Evolutionary conservation across 1,284 basidiomycete species (phyloP).

Genomic region (Leccinum insolens): DNA sequence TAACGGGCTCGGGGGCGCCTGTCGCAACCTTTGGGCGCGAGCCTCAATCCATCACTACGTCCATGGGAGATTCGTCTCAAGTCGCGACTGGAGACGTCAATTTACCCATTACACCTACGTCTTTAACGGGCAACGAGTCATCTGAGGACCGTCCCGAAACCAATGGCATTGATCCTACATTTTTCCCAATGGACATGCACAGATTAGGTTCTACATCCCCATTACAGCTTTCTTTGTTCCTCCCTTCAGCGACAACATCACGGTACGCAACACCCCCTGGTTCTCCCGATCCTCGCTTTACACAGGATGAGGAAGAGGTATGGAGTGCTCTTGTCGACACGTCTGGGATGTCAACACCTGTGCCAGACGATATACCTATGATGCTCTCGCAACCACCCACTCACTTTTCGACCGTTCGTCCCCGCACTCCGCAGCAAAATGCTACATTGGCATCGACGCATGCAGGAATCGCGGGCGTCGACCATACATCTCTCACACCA

Average conservation of each 20-base stretch:
- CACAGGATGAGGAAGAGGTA: constrained; percentile 28
- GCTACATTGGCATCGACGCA: background rate
- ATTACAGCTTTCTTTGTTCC: background rate
- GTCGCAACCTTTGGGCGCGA: background rate
- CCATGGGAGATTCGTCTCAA: background rate
- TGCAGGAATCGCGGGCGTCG: background rate
- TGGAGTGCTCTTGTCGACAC: constrained; percentile 14
- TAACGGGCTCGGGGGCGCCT: background rate
- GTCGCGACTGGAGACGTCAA: background rate
- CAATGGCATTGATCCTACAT: background rate
- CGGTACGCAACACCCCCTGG: constrained; percentile 16
- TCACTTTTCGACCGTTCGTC: constrained; percentile 4
- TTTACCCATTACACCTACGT: background rate
- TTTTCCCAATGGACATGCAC: background rate
- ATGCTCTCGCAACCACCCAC: constrained; percentile 5
- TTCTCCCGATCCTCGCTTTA: background rate
- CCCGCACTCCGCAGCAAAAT: background rate
- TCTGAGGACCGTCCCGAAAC: background rate
- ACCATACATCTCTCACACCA: background rate
- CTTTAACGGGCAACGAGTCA: background rate
- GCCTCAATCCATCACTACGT: background rate
- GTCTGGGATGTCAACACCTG: constrained; percentile 21
- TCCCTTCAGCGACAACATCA: background rate
- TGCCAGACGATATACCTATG: background rate
- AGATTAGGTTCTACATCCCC: constrained; percentile 7